Percentiles rank a stretch among this genome's conserved stretches.
Conservation (phyloP, 2,329 filamentous ascomycete genomes). For the Sphaerulina musiva region DNA sequence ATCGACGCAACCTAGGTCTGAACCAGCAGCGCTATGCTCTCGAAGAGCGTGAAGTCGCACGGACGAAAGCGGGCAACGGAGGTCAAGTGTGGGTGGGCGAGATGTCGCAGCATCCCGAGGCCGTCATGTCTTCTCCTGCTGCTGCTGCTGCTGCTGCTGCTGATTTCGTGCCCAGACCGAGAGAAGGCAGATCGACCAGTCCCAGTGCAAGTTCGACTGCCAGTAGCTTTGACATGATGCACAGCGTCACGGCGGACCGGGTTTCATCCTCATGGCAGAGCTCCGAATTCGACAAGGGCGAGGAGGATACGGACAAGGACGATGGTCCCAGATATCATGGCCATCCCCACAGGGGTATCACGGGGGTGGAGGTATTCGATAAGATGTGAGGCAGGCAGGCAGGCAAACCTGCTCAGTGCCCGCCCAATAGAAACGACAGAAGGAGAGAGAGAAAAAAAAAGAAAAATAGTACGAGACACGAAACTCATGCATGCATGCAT, state of each 20-base stretch:
- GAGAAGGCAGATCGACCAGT: conserved; percentile 13
- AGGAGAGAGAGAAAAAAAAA: not conserved
- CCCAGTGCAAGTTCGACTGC: conserved; percentile 28
- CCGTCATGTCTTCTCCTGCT: not conserved
- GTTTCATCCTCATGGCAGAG: conserved; percentile 20
- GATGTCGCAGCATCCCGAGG: conserved; percentile 4
- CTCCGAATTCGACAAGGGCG: conserved; percentile 18
- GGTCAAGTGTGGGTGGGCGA: conserved; percentile 37
- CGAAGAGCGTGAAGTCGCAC: conserved; percentile 39
- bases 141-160: conserved; percentile 14
- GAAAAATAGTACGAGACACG: not conserved
- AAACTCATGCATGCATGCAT: too few relatives aligned
- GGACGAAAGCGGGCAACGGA: conserved; percentile 37
- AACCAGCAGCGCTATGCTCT: conserved; percentile 32
- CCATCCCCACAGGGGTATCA: conserved; percentile 21
- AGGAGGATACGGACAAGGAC: conserved; percentile 21
- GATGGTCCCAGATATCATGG: conserved; percentile 24
- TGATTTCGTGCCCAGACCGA: conserved; percentile 15
- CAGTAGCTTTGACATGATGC: conserved; percentile 44
- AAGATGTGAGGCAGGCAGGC: conserved; percentile 31
- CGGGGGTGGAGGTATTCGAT: conserved; percentile 34
- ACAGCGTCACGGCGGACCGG: conserved; percentile 40
- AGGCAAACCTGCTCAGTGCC: not conserved
- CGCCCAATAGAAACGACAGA: not conserved
- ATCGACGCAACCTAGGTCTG: conserved; percentile 60